Conservation (phyloP, 257 asterid genomes). For the Marsdenia floribunda region DNA sequence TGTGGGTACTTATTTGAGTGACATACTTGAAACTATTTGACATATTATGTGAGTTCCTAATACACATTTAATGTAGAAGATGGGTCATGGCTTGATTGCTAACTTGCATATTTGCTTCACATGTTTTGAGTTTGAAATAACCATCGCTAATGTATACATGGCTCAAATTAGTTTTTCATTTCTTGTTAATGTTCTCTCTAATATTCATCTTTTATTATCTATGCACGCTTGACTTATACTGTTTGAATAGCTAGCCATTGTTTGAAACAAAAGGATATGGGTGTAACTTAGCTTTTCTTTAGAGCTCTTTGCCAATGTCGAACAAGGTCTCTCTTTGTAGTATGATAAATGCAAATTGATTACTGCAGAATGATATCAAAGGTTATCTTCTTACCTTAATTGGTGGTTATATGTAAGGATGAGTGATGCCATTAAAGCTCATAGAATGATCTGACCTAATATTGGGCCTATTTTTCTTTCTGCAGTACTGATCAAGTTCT, state of each 20-base stretch:
- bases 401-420: background rate
- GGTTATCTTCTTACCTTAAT: background rate
- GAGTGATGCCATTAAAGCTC: background rate
- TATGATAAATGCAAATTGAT: background rate
- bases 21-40: conserved; percentile 1
- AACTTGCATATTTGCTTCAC: background rate
- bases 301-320: background rate
- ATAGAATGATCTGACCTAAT: background rate
- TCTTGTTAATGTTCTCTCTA: background rate
- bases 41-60: background rate
- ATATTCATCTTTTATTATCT: background rate
- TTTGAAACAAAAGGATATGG: background rate
- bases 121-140: background rate
- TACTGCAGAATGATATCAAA: background rate
- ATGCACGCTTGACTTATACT: too few relatives aligned
- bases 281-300: background rate
- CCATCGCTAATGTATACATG: background rate
- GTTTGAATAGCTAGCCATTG: background rate
- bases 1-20: background rate
- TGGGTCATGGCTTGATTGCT: background rate
- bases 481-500: conserved; percentile 12
- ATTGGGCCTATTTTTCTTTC: background rate
- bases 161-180: background rate
- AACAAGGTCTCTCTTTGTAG: background rate
- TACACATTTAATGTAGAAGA: background rate